These are phyloP conservation scores for Pythium brachiatum DNA, from an alignment of 352 stramenopile species.

Conservation along the genomic window DNA sequence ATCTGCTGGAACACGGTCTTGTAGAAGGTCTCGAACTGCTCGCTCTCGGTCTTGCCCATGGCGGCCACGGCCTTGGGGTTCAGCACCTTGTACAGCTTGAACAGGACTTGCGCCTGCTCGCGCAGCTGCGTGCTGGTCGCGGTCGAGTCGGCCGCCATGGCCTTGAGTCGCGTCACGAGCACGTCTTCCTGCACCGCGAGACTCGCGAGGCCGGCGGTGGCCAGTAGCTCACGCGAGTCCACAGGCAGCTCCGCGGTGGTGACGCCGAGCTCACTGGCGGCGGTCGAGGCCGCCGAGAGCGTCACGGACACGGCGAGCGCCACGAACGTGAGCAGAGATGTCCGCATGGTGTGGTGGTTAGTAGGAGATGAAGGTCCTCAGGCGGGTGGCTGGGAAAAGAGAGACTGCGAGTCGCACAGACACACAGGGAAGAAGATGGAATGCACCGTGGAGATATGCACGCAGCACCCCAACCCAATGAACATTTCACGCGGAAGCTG, in stretches of 20 bases:
- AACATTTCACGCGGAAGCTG: neutral
- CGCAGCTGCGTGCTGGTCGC: slow-evolving; percentile 26
- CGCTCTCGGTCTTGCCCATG: slow-evolving; percentile 39
- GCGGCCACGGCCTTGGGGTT: slow-evolving; percentile 37
- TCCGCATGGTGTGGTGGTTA: neutral
- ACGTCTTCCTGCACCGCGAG: slow-evolving; percentile 17
- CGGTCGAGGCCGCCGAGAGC: neutral
- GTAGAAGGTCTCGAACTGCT: slow-evolving; percentile 63
- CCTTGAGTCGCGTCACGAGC: slow-evolving; percentile 40
- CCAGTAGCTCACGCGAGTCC: slow-evolving; percentile 10
- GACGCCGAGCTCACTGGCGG: neutral
- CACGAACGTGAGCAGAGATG: neutral
- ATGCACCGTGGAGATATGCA: neutral
- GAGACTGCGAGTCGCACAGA: neutral
- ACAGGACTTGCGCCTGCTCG: slow-evolving; percentile 47
- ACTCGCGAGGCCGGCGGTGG: slow-evolving; percentile 6
- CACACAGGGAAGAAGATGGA: neutral
- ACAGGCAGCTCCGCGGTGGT: slow-evolving; percentile 19
- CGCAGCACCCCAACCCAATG: neutral
- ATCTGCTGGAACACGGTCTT: slow-evolving; percentile 61
- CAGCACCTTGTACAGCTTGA: slow-evolving; percentile 66
- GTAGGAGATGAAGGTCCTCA: neutral
- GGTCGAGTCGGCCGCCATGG: slow-evolving; percentile 20
- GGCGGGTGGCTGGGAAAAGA: neutral
- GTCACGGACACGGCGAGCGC: slow-evolving; percentile 1